Conservation (phyloP, 2,329 filamentous ascomycete genomes). For the Colletotrichum spinosum region DNA sequence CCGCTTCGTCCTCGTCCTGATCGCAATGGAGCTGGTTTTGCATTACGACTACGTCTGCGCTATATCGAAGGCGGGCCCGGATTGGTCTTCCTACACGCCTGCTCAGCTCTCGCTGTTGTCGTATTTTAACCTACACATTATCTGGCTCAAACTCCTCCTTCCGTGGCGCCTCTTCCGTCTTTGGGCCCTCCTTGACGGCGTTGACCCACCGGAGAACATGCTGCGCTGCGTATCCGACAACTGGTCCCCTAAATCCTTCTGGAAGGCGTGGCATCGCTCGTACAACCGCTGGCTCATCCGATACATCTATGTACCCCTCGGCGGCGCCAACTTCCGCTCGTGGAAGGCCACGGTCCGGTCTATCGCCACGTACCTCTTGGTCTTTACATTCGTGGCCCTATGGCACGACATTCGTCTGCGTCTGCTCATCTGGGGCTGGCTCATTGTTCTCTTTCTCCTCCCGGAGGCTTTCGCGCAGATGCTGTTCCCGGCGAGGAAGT, state of each 20-base stretch:
- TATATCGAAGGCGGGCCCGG: conserved; percentile 83
- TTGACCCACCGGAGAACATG: conserved; percentile 99
- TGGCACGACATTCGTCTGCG: conserved; percentile 98
- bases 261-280: conserved; percentile 94
- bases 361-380: conserved; percentile 80
- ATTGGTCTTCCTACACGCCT: conserved; percentile 87
- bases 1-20: conserved; percentile 82
- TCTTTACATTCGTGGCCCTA: conserved; percentile 96
- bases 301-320: conserved; percentile 93
- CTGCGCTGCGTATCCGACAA: conserved; percentile 96
- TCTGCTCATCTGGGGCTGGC: conserved; percentile 95
- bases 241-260: conserved; percentile 90
- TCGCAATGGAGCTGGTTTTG: conserved; percentile 90
- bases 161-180: conserved; percentile 99
- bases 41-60: conserved; percentile 96
- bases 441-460: conserved; percentile 92
- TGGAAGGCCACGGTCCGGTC: conserved; percentile 64
- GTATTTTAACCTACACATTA: conserved; percentile 95
- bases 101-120: conserved; percentile 90
- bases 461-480: conserved; percentile 82
- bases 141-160: conserved; percentile 96
- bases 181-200: conserved; percentile 90
- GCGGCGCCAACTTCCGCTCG: conserved; percentile 70
- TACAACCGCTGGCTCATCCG: conserved; percentile 96
- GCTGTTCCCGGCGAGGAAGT: conserved; percentile 79